Conservation (phyloP, 352 stramenopile genomes). For the Saprolegnia parasitica region DNA sequence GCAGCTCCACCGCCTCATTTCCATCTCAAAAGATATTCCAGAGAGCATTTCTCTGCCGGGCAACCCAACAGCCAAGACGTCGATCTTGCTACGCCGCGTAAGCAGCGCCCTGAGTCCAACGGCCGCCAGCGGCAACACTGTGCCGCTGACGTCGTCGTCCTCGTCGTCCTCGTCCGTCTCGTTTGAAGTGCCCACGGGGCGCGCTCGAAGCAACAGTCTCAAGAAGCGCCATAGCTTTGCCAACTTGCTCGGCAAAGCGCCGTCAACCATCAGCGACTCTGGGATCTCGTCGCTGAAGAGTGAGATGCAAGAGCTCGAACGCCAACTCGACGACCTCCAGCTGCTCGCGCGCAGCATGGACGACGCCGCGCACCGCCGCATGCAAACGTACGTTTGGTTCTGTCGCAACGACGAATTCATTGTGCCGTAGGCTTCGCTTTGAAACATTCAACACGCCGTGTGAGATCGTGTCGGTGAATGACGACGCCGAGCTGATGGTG, state of each 20-base stretch:
- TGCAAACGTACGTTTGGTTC: conserved; percentile 11
- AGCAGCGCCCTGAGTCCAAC: conserved; percentile 16
- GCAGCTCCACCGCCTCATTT: conserved; percentile 16
- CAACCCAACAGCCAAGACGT: conserved; percentile 1
- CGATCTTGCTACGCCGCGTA: conserved; percentile 15
- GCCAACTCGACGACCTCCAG: conserved; percentile 16
- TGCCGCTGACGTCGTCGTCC: neutral
- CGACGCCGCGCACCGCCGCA: conserved; percentile 4
- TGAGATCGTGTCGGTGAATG: conserved; percentile 4
- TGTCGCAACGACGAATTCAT: neutral
- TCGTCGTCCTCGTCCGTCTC: conserved; percentile 11
- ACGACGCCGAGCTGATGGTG: neutral
- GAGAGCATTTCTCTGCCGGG: neutral
- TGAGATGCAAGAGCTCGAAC: conserved; percentile 14
- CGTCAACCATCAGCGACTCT: neutral
- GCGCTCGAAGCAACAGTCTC: conserved; percentile 62
- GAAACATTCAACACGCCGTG: conserved; percentile 20
- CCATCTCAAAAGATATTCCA: conserved; percentile 17
- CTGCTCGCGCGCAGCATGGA: neutral
- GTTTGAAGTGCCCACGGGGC: conserved; percentile 18
- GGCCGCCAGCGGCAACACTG: neutral
- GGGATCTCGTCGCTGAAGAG: neutral
- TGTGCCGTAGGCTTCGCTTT: conserved; percentile 17
- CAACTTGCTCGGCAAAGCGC: conserved; percentile 53
- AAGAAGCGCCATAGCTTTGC: conserved; percentile 51